phyloP scores from a whole-genome alignment of 139 green algal genomes.

The Raphidocelis subcapitata region DNA sequence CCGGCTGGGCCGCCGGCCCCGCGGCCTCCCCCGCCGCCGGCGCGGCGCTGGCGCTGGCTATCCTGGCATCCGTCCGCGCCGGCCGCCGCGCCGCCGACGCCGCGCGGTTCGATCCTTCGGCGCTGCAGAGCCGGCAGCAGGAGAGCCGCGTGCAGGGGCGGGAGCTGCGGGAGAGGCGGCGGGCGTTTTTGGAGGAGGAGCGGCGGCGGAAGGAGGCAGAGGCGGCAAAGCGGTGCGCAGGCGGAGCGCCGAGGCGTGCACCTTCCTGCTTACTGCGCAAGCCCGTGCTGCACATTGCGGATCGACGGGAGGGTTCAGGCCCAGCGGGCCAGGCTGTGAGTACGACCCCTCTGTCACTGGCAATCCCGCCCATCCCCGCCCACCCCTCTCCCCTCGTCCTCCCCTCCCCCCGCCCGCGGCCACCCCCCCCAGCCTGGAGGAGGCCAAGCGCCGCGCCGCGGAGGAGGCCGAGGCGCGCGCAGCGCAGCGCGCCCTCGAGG shows the following conservation, averaged over 20 bases:
- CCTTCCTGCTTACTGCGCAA: too few species aligned
- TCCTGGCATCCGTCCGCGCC: conserved; percentile 43
- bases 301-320: too few species aligned
- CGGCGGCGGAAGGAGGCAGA: conserved; percentile 31
- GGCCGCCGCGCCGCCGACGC: conserved; percentile 27
- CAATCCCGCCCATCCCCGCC: too few species aligned
- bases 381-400: too few species aligned
- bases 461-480: conserved; percentile 12
- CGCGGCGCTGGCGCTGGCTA: conserved; percentile 40
- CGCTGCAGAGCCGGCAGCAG: conserved; percentile 39
- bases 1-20: not conserved
- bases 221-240: conserved; percentile 32
- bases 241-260: too few species aligned
- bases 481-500: conserved; percentile 17
- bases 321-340: too few species aligned
- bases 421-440: conserved; percentile 12
- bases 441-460: conserved; percentile 23
- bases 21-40: conserved; percentile 16
- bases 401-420: too few species aligned
- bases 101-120: conserved; percentile 36
- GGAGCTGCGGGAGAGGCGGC: conserved; percentile 37
- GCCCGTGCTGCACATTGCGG: too few species aligned
- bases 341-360: too few species aligned
- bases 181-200: conserved; percentile 40
- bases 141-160: conserved; percentile 19